Conservation (phyloP, 129 eudicot species). For the Flaveria ramosissima region DNA sequence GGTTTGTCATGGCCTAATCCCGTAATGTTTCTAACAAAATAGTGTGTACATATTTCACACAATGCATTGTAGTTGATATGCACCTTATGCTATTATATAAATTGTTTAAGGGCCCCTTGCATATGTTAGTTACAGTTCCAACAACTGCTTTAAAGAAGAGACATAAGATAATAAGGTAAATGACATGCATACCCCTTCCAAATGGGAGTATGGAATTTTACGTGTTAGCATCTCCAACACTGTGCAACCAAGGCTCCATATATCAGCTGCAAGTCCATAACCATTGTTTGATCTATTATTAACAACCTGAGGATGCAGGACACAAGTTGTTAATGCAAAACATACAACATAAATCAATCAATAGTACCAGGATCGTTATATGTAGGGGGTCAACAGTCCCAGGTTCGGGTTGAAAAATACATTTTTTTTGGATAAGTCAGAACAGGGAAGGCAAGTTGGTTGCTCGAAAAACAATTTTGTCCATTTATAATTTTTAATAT, state of each 20-base stretch:
- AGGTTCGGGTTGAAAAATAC: neutral
- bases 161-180: neutral
- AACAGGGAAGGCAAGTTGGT: neutral
- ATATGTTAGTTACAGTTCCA: neutral
- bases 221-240: conserved; percentile 90
- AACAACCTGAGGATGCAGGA: conserved; percentile 55
- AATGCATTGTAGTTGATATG: neutral
- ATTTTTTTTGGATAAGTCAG: neutral
- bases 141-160: neutral
- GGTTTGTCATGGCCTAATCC: neutral
- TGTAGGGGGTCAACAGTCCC: neutral
- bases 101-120: neutral
- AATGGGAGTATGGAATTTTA: conserved; percentile 66
- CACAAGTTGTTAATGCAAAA: neutral
- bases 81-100: conserved; percentile 7
- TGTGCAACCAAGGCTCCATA: conserved; percentile 97
- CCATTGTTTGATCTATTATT: conserved; percentile 53
- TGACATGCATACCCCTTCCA: conserved; percentile 70
- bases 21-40: neutral
- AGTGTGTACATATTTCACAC: neutral
- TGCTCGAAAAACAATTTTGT: neutral
- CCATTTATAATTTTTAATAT: neutral
- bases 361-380: neutral
- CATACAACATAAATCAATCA: neutral
- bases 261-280: conserved; percentile 90